Evolutionary conservation across 768 basidiomycete genomes (phyloP).

Genomic region (Pholiota molesta): DNA sequence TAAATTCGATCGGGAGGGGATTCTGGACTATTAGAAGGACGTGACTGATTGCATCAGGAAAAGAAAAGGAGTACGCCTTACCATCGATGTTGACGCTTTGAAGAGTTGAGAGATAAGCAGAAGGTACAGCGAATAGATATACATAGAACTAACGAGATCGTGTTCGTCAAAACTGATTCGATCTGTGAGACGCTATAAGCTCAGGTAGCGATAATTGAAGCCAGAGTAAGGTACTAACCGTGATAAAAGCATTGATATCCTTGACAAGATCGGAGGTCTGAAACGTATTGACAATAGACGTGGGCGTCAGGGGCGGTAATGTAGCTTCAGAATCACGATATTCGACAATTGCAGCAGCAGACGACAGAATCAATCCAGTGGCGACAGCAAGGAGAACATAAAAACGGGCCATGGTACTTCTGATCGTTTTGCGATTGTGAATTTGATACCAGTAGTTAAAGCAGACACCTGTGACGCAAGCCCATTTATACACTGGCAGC

Average conservation of each 20-base stretch:
- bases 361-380: not conserved
- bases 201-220: not conserved
- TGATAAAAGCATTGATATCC: not conserved
- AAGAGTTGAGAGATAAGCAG: not conserved
- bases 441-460: too few species aligned
- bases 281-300: not conserved
- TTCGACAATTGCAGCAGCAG: not conserved
- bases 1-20: constrained; percentile 47
- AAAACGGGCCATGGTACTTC: too few species aligned
- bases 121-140: not conserved
- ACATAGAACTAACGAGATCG: not conserved
- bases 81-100: constrained; percentile 37
- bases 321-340: not conserved
- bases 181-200: constrained; percentile 26
- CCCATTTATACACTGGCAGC: too few species aligned
- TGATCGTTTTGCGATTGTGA: too few species aligned
- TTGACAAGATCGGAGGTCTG: not conserved
- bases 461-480: too few species aligned
- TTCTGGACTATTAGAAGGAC: constrained; percentile 36
- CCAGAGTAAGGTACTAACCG: not conserved
- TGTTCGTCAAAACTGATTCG: constrained; percentile 24
- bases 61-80: constrained; percentile 11
- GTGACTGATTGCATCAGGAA: not conserved
- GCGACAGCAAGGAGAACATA: not conserved
- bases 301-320: not conserved